Evolutionary conservation across 495 filamentous ascomycete species (phyloP).

Genomic region (Annulohypoxylon nitens): DNA sequence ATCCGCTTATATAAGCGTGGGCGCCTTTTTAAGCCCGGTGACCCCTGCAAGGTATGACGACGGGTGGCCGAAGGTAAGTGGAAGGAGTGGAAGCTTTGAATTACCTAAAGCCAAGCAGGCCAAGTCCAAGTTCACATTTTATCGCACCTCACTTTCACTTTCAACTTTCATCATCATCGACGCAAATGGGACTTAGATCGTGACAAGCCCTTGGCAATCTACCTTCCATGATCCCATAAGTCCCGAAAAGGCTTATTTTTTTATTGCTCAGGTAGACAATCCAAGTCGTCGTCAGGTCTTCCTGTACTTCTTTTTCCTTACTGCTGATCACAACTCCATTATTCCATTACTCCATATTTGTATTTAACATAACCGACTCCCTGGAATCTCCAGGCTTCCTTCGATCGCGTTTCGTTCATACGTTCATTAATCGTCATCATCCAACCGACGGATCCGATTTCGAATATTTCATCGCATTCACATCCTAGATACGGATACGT

Average conservation of each 20-base stretch:
- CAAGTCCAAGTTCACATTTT: conserved; percentile 12
- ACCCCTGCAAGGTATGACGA: conserved; percentile 22
- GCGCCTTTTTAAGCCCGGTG: conserved; percentile 5
- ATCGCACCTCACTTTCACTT: conserved; percentile 1
- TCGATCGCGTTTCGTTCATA: conserved; percentile 16
- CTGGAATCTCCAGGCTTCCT: conserved; percentile 10
- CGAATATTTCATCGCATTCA: conserved; percentile 14
- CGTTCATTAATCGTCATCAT: conserved; percentile 21
- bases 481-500: not conserved
- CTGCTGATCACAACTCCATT: not conserved
- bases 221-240: conserved; percentile 5
- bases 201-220: conserved; percentile 25
- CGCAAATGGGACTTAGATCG: conserved; percentile 26
- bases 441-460: conserved; percentile 18
- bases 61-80: conserved; percentile 5
- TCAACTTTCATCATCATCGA: conserved; percentile 10
- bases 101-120: conserved; percentile 9
- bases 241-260: conserved; percentile 4
- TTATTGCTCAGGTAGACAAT: not conserved
- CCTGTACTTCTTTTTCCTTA: not conserved
- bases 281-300: not conserved
- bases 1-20: conserved; percentile 16
- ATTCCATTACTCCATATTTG: not conserved
- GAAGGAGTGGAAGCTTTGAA: conserved; percentile 31
- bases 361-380: conserved; percentile 4